Evolutionary conservation across 805 yeast species (phyloP), one percentile per base, ranked within the genome.

Genomic region (Starmera pachycereana): DNA sequence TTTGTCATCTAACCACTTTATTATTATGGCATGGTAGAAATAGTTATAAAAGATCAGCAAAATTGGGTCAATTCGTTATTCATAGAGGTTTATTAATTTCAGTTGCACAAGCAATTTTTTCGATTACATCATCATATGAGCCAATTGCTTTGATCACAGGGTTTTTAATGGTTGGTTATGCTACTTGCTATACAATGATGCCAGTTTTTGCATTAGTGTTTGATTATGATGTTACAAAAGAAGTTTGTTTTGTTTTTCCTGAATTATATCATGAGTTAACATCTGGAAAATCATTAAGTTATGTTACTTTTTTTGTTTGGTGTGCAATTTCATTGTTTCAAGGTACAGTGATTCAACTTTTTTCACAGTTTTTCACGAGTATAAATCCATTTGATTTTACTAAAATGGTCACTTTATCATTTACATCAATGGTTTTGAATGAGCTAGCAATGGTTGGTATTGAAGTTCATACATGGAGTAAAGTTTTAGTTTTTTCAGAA

Each of bases 11-110:
- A 45, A 83, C 95, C 33, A 86, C 87, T 51, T 69, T 92, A 39
- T 62, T 94, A 35, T 69, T 92, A 38, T 92, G 98, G 99, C 99
- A 92, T 59, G 99, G 99, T 8, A 74, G 99, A 57, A 92, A 94
- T 61, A 86, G 96, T 4, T 92, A 92, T 64, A 92, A 94, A 60
- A 71, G 97, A 52, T 84, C 95, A 33, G 96, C 98, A 2, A 92
- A 92, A 59, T 66, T 92, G 44, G 85, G 96, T 2, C 98, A 92
- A 58, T 90, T 92, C 65, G 88, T 92, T 36, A 92, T 92, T 55
- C 99, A 92, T 58, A 78, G 99, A 57, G 99, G 99, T 28, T 69
- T 92, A 39, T 72, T 92, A 34, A 90, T 92, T 38, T 85, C 96
- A 3, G 89, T 90, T 6, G 90, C 96, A 40, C 99, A 92, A 61